These are phyloP conservation scores for Prunus padus DNA, from an alignment of 306 rosid genomes.

Conservation along the genomic window DNA sequence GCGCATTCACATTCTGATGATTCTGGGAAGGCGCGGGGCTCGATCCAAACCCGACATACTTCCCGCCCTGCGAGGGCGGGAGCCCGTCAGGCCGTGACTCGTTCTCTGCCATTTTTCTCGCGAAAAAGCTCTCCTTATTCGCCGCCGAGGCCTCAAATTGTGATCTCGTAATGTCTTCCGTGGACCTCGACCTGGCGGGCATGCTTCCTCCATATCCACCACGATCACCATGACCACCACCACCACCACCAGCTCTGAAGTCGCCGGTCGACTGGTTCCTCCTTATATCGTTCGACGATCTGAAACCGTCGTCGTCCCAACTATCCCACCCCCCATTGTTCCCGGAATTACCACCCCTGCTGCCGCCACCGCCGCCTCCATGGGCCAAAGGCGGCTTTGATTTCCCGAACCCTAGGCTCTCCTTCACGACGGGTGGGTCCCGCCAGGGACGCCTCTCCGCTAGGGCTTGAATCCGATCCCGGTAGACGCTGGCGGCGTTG, in stretches of 20 bases:
- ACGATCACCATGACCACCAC: slow-evolving; percentile 13
- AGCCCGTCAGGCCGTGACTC: slow-evolving; percentile 77
- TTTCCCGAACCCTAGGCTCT: slow-evolving; percentile 40
- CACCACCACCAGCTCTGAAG: slow-evolving; percentile 47
- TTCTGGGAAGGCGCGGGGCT: slow-evolving; percentile 43
- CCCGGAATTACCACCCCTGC: slow-evolving; percentile 23
- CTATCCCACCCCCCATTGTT: slow-evolving; percentile 69
- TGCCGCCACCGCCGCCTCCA: slow-evolving; percentile 19
- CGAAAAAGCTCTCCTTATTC: slow-evolving; percentile 69
- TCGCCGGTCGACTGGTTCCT: slow-evolving; percentile 80
- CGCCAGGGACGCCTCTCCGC: slow-evolving; percentile 94
- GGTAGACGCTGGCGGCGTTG: slow-evolving; percentile 71
- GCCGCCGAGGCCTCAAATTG: slow-evolving; percentile 92
- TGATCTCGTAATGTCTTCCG: slow-evolving; percentile 71
- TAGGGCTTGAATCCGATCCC: slow-evolving; percentile 88
- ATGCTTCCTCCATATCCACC: slow-evolving; percentile 25
- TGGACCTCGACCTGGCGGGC: slow-evolving; percentile 70
- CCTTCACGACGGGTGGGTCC: slow-evolving; percentile 86
- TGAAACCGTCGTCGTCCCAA: slow-evolving; percentile 76
- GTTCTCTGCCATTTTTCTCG: slow-evolving; percentile 63
- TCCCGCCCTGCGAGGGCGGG: slow-evolving; percentile 95
- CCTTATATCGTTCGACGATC: slow-evolving; percentile 61
- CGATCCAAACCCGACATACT: slow-evolving; percentile 97
- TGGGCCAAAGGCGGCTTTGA: slow-evolving; percentile 72
- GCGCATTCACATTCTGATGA: slow-evolving; percentile 26